Conservation (phyloP, 495 filamentous ascomycete species). For the Aspergillus diversus region DNA sequence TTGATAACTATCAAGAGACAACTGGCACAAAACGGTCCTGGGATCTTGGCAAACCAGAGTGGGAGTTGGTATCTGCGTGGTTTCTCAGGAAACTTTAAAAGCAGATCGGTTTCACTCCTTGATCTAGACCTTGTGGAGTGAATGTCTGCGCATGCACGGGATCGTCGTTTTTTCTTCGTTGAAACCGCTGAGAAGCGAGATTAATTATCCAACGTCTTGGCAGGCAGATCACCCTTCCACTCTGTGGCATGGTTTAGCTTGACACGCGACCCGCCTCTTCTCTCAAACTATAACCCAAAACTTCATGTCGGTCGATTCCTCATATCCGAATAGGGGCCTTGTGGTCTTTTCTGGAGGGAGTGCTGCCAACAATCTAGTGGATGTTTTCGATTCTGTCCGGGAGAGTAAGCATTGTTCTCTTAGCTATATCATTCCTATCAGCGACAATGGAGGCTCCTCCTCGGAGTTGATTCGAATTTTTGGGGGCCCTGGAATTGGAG, state of each 20-base stretch:
- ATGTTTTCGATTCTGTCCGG: slow-evolving; percentile 80
- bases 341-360: slow-evolving; percentile 89
- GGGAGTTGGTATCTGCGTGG: neutral
- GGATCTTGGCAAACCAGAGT: neutral
- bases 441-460: slow-evolving; percentile 91
- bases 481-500: slow-evolving; percentile 91
- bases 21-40: neutral
- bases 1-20: too few species aligned
- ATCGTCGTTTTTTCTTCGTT: neutral
- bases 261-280: neutral
- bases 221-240: neutral
- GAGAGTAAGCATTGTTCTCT: slow-evolving; percentile 69
- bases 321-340: slow-evolving; percentile 57
- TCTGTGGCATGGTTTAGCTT: neutral
- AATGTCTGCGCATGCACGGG: neutral
- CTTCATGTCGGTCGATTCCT: slow-evolving; percentile 18
- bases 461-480: slow-evolving; percentile 92
- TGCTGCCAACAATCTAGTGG: slow-evolving; percentile 90
- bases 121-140: neutral
- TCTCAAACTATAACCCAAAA: neutral
- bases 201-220: slow-evolving; percentile 1
- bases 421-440: slow-evolving; percentile 89
- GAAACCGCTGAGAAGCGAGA: neutral
- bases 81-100: neutral
- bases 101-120: neutral